Evolutionary conservation across 257 asterid species (phyloP).

Genomic region (Knoxia roxburghii): DNA sequence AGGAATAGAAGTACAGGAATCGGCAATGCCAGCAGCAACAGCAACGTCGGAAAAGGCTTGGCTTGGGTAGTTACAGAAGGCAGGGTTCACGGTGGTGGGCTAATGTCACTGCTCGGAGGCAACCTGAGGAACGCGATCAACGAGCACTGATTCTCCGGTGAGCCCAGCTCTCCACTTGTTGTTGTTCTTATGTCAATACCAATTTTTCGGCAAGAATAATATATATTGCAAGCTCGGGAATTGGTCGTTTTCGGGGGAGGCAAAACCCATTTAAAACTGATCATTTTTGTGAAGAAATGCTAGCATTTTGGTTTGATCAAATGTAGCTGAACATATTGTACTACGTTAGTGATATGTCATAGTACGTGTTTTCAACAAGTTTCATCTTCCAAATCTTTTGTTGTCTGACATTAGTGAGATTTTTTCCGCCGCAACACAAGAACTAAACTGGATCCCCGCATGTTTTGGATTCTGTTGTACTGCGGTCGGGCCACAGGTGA

Average conservation of each 20-base stretch:
- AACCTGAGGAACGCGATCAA: constrained; percentile 45
- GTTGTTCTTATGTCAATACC: constrained; percentile 15
- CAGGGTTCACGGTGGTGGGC: constrained; percentile 95
- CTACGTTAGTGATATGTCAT: no score
- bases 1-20: constrained; percentile 24
- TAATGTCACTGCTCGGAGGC: constrained; percentile 75
- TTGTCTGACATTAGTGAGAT: no score
- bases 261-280: neutral
- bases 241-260: neutral
- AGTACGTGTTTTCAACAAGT: no score
- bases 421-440: no score
- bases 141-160: constrained; percentile 23
- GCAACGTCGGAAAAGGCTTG: constrained; percentile 23
- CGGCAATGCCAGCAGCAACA: neutral
- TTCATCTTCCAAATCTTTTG: no score
- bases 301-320: neutral
- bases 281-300: neutral
- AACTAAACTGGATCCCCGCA: no score
- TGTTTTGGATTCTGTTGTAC: no score
- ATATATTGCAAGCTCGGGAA: neutral
- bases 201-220: constrained; percentile 18
- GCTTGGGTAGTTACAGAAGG: constrained; percentile 64
- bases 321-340: neutral
- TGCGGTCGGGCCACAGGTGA: no score
- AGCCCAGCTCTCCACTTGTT: constrained; percentile 10